A percentile compares a stretch with the other conserved stretches of the same genome.
These are phyloP conservation scores for Scutellaria barbata DNA, from an alignment of 257 asterid genomes.

Conservation along the genomic window DNA sequence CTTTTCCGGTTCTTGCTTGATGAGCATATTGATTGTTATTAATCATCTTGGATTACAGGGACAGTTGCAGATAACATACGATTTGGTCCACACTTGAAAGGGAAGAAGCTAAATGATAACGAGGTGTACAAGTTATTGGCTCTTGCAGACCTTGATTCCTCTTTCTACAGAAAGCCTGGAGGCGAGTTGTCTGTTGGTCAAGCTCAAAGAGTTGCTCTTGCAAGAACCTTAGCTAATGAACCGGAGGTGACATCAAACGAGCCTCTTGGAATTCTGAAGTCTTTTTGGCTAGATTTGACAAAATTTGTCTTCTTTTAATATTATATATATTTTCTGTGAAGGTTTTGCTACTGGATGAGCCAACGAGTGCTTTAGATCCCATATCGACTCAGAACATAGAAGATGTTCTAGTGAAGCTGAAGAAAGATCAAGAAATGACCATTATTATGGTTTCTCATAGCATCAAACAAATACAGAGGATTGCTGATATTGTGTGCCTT, in stretches of 20 bases:
- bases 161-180: conserved; percentile 63
- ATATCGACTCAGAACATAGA: conserved; percentile 79
- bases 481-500: conserved; percentile 74
- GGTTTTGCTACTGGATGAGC: conserved; percentile 85
- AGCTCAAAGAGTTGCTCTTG: conserved; percentile 89
- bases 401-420: conserved; percentile 66
- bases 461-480: conserved; percentile 76
- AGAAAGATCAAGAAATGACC: conserved; percentile 63
- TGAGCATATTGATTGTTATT: neutral
- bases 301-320: neutral
- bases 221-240: conserved; percentile 77
- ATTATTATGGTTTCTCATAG: conserved; percentile 77
- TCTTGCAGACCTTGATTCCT: conserved; percentile 73
- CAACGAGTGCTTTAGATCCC: conserved; percentile 85
- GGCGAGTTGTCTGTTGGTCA: conserved; percentile 80
- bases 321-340: conserved; percentile 21
- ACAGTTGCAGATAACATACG: conserved; percentile 75
- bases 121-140: conserved; percentile 64
- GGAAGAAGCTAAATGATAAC: conserved; percentile 57
- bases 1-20: neutral
- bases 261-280: too few species aligned
- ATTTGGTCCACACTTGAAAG: conserved; percentile 71
- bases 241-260: conserved; percentile 54
- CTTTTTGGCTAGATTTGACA: neutral
- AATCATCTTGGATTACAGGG: conserved; percentile 46